Base-by-base conservation (phyloP, 768 basidiomycete genomes). In the Crucibulum laeve region DNA sequence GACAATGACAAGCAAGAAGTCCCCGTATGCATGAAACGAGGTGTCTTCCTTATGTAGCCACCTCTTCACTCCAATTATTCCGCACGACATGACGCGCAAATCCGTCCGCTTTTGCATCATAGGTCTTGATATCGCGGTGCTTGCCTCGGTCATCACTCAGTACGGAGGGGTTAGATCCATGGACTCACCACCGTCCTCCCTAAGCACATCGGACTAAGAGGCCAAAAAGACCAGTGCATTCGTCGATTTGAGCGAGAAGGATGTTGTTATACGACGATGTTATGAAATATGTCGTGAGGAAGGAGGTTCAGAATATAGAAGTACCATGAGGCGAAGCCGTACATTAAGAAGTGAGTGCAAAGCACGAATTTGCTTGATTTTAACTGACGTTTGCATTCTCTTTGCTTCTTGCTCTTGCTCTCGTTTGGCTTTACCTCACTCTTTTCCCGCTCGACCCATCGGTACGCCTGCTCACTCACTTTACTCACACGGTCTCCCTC, bases 1-100 rank as follows among this genome's bases (percentile, higher is more conserved):
- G 92, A 94, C 51, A 97, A 97, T 77, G 93, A 97, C 83, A 91
- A 92, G 74, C 91, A 94, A 67, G 92, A 93, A 61, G n/a, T n/a
- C n/a, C n/a, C n/a, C n/a, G 95, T 96, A 79, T 92, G 92, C 38
- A 96, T 97, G 92, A 98, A 98, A 72, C 95, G 98, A 74, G 95
- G 95, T 73, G 89, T 97, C 54, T 87, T 98, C 91, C 46, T 64
- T 91, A 73, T 93, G 95, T 80, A 90, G 94, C 56, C 76, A 81
- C 49, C 87, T 99, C 53, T 88, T 99, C 95, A 98, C 83, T 95
- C 94, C 24, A 97, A 95, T 81, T 97, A 90, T 80, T 91, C 94
- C 57, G 67, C 76, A 95, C 61, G 94, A 99, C 73, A 89, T 95
- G 70, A 93, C 90, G 79, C 89, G 95, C 78, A 98, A 98, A 73